phyloP scores from a whole-genome alignment of 106 monocot species.

The Alisma plantagoaquatica region DNA sequence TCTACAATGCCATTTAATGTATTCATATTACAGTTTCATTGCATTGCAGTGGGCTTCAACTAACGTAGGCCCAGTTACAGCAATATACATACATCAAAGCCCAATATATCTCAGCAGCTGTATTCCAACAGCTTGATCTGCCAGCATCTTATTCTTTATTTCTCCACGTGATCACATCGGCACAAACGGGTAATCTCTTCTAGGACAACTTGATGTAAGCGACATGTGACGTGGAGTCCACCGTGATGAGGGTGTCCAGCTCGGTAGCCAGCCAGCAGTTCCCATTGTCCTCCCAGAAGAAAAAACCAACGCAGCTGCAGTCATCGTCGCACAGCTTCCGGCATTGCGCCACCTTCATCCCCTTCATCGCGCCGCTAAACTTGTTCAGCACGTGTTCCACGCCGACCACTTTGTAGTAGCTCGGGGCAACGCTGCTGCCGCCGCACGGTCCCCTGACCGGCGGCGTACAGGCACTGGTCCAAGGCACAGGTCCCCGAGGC shows the following conservation, averaged over 20 bases:
- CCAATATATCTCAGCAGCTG: no score
- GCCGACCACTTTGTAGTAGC: constrained; percentile 29
- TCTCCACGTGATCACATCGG: no score
- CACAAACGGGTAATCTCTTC: no score
- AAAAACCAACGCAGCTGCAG: constrained; percentile 33
- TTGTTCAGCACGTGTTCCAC: constrained; percentile 30
- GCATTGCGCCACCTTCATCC: constrained; percentile 28
- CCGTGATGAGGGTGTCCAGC: constrained; percentile 26
- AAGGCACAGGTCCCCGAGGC: constrained; percentile 12
- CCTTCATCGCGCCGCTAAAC: constrained; percentile 10
- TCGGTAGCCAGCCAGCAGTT: constrained; percentile 35
- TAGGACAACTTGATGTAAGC: constrained; percentile 40
- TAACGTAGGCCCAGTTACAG: no score
- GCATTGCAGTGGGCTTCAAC: no score
- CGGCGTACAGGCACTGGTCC: constrained; percentile 19
- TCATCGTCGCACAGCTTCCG: constrained; percentile 20
- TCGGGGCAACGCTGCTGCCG: no score
- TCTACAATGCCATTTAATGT: no score
- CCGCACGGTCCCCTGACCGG: background rate
- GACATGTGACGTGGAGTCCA: constrained; percentile 16
- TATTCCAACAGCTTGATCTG: no score
- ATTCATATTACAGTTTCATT: no score
- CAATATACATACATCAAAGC: no score
- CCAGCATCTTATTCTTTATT: no score
- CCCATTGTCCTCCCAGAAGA: constrained; percentile 26